Evolutionary conservation across 2,329 filamentous ascomycete species (phyloP), one percentile per base, ranked within the genome.

Genomic region (Trichophyton simii): DNA sequence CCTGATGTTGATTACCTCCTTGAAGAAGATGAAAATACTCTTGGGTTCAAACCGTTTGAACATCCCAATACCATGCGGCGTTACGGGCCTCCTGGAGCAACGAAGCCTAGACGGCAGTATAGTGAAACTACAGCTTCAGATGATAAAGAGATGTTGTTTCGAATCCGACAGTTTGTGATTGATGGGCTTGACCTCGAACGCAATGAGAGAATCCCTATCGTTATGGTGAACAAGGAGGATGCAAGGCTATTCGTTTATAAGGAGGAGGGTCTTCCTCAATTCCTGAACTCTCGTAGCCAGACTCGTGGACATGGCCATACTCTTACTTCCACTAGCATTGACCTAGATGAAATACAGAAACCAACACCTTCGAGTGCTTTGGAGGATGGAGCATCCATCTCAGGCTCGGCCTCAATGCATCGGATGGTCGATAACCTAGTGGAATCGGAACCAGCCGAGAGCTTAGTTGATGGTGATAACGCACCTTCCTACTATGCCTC

Each of bases 111-210:
- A 55, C 78, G 78, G 70, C 77, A 84, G 63, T 68, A 68, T 36
- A 73, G 73, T 8, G 72, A 83, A 36, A 76, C 81, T 63, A 77
- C 81, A 61, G 78, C 79, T 60, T 80, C 83, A 62, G 77, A 79
- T 0, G 82, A 85, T 61, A 76, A 82, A 38, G 86, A 88, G 71
- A 86, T 86, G 81, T 77, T 86, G n/a, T 82, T 83, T 68, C 79
- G 86, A 46, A 79, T 87, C 60, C 79, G 81, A 60, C 83, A 85
- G 63, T 77, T 88, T 36, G 74, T 87, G 6, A 78, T 82, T 57
- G 83, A 85, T 70, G 85, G 82, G 2, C 73, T 86, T 42, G 73
- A 80, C 60, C 72, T 87, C 31, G 80, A 81, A n/a, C 74, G 79
- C 60, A 77, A 79, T 65, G 72, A 76, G 58, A 74, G 75, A 70